These are phyloP conservation scores for Salicornia ramosissima DNA, from an alignment of 148 eudicot genomes.

Conservation along the genomic window DNA sequence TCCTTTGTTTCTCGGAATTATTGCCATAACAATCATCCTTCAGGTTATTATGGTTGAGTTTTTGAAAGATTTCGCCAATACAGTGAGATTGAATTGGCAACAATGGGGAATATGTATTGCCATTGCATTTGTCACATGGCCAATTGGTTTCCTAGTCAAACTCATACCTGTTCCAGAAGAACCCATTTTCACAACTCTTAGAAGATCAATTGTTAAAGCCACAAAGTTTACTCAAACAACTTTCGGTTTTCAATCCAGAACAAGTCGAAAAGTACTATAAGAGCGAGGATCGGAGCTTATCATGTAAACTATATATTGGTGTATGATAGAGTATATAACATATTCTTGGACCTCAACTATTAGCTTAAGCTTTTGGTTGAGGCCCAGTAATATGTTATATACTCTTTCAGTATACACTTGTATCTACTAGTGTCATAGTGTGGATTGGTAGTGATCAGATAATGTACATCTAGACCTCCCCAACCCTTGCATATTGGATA, in stretches of 20 bases:
- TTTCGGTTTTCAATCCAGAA: neutral
- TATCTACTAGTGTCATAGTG: neutral
- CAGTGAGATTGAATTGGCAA: slow-evolving; percentile 49
- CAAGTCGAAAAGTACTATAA: neutral
- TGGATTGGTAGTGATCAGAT: slow-evolving; percentile 7
- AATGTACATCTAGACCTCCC: slow-evolving; percentile 1
- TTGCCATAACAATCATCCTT: slow-evolving; percentile 53
- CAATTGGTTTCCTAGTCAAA: slow-evolving; percentile 61
- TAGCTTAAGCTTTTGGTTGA: too few relatives aligned
- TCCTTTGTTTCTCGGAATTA: slow-evolving; percentile 59
- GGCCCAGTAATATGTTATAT: too few relatives aligned
- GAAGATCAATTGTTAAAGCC: slow-evolving; percentile 4
- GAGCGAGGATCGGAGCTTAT: slow-evolving; percentile 2
- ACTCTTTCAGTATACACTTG: neutral
- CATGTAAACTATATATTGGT: too few relatives aligned
- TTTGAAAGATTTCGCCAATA: slow-evolving; percentile 62
- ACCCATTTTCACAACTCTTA: slow-evolving; percentile 21
- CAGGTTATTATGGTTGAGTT: slow-evolving; percentile 84
- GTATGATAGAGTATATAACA: too few relatives aligned
- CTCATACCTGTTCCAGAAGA: slow-evolving; percentile 48
- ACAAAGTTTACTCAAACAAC: neutral
- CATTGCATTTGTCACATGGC: slow-evolving; percentile 63
- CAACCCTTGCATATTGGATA: slow-evolving; percentile 5
- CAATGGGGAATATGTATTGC: slow-evolving; percentile 62
- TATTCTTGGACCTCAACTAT: too few relatives aligned